Base-by-base conservation (phyloP, 192 early-diverging fungal genomes). In the Umbelopsis vinacea region DNA sequence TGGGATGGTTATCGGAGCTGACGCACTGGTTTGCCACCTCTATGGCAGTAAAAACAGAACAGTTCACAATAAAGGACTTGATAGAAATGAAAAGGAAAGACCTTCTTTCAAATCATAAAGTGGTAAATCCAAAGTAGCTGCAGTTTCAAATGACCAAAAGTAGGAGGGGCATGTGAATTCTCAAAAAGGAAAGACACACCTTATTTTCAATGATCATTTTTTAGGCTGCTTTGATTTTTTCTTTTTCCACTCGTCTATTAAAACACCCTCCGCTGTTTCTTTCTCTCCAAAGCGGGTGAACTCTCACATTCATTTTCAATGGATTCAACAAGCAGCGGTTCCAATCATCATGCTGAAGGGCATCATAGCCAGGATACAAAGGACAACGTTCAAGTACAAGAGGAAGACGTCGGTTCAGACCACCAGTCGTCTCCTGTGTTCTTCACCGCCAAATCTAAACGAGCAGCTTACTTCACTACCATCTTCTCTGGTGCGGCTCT, bases 401-500 rank as follows among this genome's bases (percentile, higher is more conserved):
- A 29, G 7, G 29, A 63, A 12, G 57, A 63, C 12, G 33, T 29
- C 6, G 6, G 2, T 2, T 63, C 26, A 63, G 57, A 63, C 17
- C 57, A 37, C 26, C 29, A 63, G 26, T 29, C 57, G 14, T 63
- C 57, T 63, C 29, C 8, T 5, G 57, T 35, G 2, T 35, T 38
- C 33, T 29, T 38, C 57, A 63, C 57, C 4, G 12, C 9, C 8
- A 63, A 63, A 26, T 63, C 57, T 7, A 63, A 19, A 71, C 22
- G 35, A 9, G 21, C 77, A 7, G 71, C 77, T 21, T 67, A 68
- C 48, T 79, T 73, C 52, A 79, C 66, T 29, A 70, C 74, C 14
- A 1, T 82, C 9, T 82, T 73, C 21, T 69, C 72, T 68, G 81
- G 78, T 15, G 71, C 81, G 47, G 86, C 86, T 0, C 72, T 87